These are phyloP conservation scores for Gossypium longicalyx DNA, from an alignment of 345 rosid genomes.

Conservation along the genomic window DNA sequence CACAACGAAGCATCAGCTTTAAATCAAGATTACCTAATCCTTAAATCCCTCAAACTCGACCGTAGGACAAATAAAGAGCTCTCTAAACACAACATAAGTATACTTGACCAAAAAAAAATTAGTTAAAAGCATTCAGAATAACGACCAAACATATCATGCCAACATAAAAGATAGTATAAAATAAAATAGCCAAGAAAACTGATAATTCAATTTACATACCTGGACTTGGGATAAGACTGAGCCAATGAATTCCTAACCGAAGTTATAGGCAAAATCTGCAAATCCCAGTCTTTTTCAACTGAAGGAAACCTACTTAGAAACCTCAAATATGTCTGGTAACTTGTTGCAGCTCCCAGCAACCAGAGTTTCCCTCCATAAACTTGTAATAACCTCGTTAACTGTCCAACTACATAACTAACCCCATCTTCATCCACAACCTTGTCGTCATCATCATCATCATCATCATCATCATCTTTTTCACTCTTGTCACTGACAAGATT, in stretches of 20 bases:
- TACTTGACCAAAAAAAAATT: background rate
- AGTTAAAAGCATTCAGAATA: background rate
- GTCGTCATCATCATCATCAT: background rate
- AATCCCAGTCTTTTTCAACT: conserved; percentile 73
- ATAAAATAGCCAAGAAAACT: background rate
- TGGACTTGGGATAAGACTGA: conserved; percentile 58
- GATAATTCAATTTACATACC: conserved; percentile 31
- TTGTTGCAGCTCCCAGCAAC: conserved; percentile 60
- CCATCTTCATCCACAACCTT: conserved; percentile 24
- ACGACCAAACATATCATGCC: background rate
- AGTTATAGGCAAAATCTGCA: conserved; percentile 72
- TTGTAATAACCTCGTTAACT: conserved; percentile 46
- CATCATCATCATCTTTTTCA: background rate
- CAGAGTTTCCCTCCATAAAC: conserved; percentile 45
- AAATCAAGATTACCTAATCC: background rate
- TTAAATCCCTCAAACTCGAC: too few species aligned
- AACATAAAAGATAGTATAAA: background rate
- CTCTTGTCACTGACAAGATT: conserved; percentile 22
- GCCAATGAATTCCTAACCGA: conserved; percentile 41
- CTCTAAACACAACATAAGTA: background rate
- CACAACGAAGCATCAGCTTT: background rate
- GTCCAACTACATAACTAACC: conserved; percentile 36
- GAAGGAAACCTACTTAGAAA: conserved; percentile 48
- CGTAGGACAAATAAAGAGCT: background rate
- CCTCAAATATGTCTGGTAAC: conserved; percentile 52